A percentile compares a stretch with the other conserved stretches of the same genome.
These are phyloP conservation scores for Ceratobasidium sp. DNA, from an alignment of 1,284 basidiomycete genomes.

Conservation along the genomic window DNA sequence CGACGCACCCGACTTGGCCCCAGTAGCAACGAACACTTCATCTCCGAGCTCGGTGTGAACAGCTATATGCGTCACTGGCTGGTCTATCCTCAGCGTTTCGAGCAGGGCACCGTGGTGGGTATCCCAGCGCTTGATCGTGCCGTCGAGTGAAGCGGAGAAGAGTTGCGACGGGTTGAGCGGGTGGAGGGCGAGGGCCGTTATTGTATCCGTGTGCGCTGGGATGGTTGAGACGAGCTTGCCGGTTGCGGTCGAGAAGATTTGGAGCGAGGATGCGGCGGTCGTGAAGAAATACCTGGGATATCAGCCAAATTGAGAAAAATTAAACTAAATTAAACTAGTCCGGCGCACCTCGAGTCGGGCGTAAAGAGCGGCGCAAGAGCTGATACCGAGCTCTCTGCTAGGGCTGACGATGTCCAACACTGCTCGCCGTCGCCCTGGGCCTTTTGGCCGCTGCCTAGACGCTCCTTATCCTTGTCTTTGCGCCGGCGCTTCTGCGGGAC, in stretches of 20 bases:
- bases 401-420: constrained; percentile 75
- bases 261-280: constrained; percentile 79
- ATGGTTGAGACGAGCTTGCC: constrained; percentile 87
- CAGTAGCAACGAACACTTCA: constrained; percentile 73
- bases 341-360: constrained; percentile 83
- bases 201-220: constrained; percentile 65
- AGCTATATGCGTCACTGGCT: constrained; percentile 80
- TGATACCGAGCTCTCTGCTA: constrained; percentile 79
- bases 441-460: constrained; percentile 6
- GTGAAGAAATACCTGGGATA: constrained; percentile 85
- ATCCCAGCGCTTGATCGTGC: constrained; percentile 91
- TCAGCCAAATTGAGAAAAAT: constrained; percentile 46
- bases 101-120: constrained; percentile 88
- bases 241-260: constrained; percentile 82
- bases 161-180: constrained; percentile 92
- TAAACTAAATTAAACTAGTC: constrained; percentile 31
- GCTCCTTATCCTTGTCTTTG: not conserved
- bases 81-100: constrained; percentile 76
- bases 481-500: constrained; percentile 4
- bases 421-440: not conserved
- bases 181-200: constrained; percentile 84
- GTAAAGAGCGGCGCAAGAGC: constrained; percentile 82
- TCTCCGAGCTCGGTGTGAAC: constrained; percentile 76
- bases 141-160: constrained; percentile 87
- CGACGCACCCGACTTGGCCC: constrained; percentile 57